These are phyloP conservation scores for Fusarium sp. DNA, from an alignment of 2,329 filamentous ascomycete species.

Conservation along the genomic window DNA sequence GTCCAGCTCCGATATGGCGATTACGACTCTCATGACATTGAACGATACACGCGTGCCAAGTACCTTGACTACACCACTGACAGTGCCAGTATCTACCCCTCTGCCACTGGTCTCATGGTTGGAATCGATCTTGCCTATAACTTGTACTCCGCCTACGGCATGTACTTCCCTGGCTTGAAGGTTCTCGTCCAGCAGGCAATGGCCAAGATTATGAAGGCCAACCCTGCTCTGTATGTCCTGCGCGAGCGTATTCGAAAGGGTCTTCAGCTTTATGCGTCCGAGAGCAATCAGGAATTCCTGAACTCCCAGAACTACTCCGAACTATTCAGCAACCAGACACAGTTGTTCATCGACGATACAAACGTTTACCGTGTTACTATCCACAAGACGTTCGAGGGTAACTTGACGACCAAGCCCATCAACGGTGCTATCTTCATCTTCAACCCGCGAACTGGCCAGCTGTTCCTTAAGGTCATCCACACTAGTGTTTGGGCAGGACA, in stretches of 20 bases:
- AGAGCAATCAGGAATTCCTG: constrained; percentile 98
- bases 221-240: constrained; percentile 94
- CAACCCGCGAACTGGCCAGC: constrained; percentile 96
- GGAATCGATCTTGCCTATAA: constrained; percentile 98
- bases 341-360: constrained; percentile 98
- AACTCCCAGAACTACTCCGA: constrained; percentile 99
- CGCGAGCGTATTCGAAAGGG: constrained; percentile 98
- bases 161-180: constrained; percentile 98
- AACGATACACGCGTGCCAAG: constrained; percentile 96
- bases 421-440: constrained; percentile 99
- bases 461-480: constrained; percentile 99
- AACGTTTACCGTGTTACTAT: constrained; percentile 99
- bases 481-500: constrained; percentile 99
- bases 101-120: constrained; percentile 96
- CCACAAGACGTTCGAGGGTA: constrained; percentile 99
- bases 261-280: constrained; percentile 95
- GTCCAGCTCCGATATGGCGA: constrained; percentile 97
- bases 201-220: constrained; percentile 99
- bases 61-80: constrained; percentile 99
- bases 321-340: constrained; percentile 98
- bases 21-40: constrained; percentile 99
- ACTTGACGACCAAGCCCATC: constrained; percentile 98
- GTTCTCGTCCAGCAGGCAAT: constrained; percentile 96
- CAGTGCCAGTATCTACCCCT: constrained; percentile 98
- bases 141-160: constrained; percentile 95